A percentile compares a stretch with the other conserved stretches of the same genome.
Evolutionary conservation across 176 grass and related monocot genomes (phyloP).

Genomic region (Poa pratensis): DNA sequence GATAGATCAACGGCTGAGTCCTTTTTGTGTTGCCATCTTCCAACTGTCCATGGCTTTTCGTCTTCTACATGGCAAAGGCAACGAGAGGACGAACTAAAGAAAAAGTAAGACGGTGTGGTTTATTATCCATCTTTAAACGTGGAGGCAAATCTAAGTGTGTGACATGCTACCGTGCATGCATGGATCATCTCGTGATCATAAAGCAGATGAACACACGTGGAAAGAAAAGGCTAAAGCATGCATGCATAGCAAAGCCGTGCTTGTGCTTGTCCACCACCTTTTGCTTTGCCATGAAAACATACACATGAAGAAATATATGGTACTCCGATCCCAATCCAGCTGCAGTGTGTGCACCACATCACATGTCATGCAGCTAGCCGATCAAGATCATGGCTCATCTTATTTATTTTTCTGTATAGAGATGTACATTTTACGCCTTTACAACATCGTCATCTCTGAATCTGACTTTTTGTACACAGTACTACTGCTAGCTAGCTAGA

Average conservation of each 20-base stretch:
- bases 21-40: neutral
- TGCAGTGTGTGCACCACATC: neutral
- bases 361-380: conserved; percentile 61
- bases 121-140: conserved; percentile 18
- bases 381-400: conserved; percentile 23
- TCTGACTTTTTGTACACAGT: conserved; percentile 46
- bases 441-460: conserved; percentile 45
- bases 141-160: conserved; percentile 36
- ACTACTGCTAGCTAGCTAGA: conserved; percentile 9
- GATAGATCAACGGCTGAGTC: neutral
- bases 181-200: conserved; percentile 33
- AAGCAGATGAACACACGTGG: conserved; percentile 45
- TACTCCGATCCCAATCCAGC: neutral
- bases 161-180: conserved; percentile 9
- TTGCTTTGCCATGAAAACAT: conserved; percentile 53
- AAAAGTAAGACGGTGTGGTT: neutral
- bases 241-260: conserved; percentile 52
- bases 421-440: conserved; percentile 51
- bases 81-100: neutral
- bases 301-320: neutral
- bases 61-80: conserved; percentile 37
- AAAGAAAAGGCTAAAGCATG: conserved; percentile 66
- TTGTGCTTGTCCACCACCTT: conserved; percentile 66
- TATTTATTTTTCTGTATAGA: conserved; percentile 43
- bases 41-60: neutral